Evolutionary conservation across 805 yeast genomes (phyloP).

Genomic region (Helenozyma baotianmanensis): DNA sequence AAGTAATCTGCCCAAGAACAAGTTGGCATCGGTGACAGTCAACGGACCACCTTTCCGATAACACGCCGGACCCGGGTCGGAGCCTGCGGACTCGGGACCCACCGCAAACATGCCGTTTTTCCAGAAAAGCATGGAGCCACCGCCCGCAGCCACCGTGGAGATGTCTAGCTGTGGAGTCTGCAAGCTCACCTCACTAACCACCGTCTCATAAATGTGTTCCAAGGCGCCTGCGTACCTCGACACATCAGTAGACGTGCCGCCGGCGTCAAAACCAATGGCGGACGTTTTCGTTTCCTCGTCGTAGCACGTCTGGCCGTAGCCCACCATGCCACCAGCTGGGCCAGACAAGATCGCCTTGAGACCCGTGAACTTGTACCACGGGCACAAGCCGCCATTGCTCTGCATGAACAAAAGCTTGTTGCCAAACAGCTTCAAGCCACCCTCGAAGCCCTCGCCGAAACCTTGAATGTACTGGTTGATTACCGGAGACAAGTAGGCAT

Average conservation of each 20-base stretch:
- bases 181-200: slow-evolving; percentile 39
- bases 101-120: slow-evolving; percentile 18
- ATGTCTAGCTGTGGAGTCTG: slow-evolving; percentile 43
- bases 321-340: slow-evolving; percentile 98
- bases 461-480: slow-evolving; percentile 30
- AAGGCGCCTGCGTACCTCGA: slow-evolving; percentile 37
- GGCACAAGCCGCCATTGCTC: slow-evolving; percentile 92
- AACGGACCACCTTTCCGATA: slow-evolving; percentile 19
- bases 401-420: slow-evolving; percentile 78
- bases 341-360: slow-evolving; percentile 86
- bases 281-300: slow-evolving; percentile 45
- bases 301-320: slow-evolving; percentile 78
- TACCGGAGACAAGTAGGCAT: slow-evolving; percentile 40
- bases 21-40: slow-evolving; percentile 19
- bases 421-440: slow-evolving; percentile 23
- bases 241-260: slow-evolving; percentile 45
- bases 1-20: slow-evolving; percentile 15
- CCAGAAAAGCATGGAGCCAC: slow-evolving; percentile 31
- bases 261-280: slow-evolving; percentile 43
- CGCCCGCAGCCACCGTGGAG: slow-evolving; percentile 45
- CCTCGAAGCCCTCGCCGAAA: slow-evolving; percentile 38
- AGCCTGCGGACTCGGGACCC: slow-evolving; percentile 18
- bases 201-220: slow-evolving; percentile 42
- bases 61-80: slow-evolving; percentile 19
- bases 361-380: slow-evolving; percentile 80